A percentile compares a stretch with the other conserved stretches of the same genome.
phyloP scores from a whole-genome alignment of 2,329 filamentous ascomycete genomes.

The Fusarium anguioides region DNA sequence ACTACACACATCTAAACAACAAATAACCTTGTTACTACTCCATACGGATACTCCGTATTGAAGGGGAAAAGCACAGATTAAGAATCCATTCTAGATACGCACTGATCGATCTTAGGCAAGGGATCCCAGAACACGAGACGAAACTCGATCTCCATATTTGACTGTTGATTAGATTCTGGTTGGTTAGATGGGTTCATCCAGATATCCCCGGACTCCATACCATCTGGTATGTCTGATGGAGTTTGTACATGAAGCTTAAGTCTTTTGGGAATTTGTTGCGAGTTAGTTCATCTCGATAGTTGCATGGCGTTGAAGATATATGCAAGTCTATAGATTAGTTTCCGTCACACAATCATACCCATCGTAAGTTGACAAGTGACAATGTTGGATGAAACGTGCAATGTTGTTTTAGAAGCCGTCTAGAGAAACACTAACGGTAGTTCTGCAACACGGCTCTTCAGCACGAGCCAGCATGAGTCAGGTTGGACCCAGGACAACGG shows the following conservation, averaged over 20 bases:
- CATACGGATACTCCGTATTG: too few species aligned
- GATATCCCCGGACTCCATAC: constrained; percentile 1
- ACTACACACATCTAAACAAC: too few species aligned
- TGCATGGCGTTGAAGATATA: too few species aligned
- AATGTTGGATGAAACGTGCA: background rate
- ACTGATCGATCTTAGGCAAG: constrained; percentile 34
- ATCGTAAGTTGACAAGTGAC: background rate
- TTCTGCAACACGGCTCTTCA: background rate
- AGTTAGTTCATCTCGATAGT: background rate
- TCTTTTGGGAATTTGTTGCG: background rate
- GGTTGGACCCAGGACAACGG: constrained; percentile 4
- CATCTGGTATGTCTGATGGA: background rate
- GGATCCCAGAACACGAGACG: constrained; percentile 11
- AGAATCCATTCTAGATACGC: constrained; percentile 37
- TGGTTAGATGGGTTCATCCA: background rate
- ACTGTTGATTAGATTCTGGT: background rate
- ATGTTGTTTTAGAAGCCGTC: constrained; percentile 1
- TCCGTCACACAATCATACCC: background rate
- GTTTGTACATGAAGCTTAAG: background rate
- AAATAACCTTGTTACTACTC: constrained; percentile 1
- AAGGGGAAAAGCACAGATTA: constrained; percentile 24
- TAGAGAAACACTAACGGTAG: background rate
- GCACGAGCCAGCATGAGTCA: constrained; percentile 14
- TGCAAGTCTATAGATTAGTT: background rate
- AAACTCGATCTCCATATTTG: constrained; percentile 1